These are phyloP conservation scores for Ophiocordyceps camponoti-floridani DNA, from an alignment of 2,329 filamentous ascomycete genomes.

Conservation along the genomic window DNA sequence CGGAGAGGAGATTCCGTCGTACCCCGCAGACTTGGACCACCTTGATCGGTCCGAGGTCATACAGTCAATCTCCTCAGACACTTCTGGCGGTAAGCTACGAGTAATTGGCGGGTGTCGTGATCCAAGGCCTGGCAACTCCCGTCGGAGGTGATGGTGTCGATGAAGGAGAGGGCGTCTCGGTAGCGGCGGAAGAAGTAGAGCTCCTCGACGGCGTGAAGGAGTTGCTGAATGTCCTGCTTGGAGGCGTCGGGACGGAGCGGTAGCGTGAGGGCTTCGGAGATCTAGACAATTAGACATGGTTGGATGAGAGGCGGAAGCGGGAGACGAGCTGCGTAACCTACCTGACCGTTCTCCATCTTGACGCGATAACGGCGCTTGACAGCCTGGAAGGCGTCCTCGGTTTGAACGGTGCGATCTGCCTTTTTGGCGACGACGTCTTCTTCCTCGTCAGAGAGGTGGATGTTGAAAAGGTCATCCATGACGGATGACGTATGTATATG, in stretches of 20 bases:
- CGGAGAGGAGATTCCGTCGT: conserved; percentile 4
- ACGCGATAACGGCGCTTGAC: conserved; percentile 25
- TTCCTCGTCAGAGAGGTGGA: conserved; percentile 15
- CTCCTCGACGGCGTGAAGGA: conserved; percentile 38
- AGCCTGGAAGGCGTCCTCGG: conserved; percentile 29
- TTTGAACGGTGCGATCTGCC: conserved; percentile 21
- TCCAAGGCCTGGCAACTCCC: conserved; percentile 19
- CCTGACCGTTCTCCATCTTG: conserved; percentile 37
- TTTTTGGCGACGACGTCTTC: conserved; percentile 3
- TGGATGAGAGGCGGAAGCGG: not conserved
- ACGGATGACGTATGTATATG: too few relatives aligned
- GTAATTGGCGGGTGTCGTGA: conserved; percentile 19
- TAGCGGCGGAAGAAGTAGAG: conserved; percentile 35
- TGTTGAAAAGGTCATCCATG: conserved; percentile 6
- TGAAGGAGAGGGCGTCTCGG: conserved; percentile 23
- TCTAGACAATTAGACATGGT: conserved; percentile 12
- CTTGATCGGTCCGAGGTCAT: conserved; percentile 3
- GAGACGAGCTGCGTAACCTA: conserved; percentile 6
- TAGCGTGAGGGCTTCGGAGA: conserved; percentile 22
- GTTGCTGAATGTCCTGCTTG: conserved; percentile 30
- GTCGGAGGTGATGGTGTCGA: conserved; percentile 15
- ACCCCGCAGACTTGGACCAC: conserved; percentile 2
- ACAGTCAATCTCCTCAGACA: conserved; percentile 16
- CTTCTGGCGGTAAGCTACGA: conserved; percentile 23
- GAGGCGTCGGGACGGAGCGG: conserved; percentile 18